Evolutionary conservation across 2,329 filamentous ascomycete species (phyloP), one percentile per base, ranked within the genome.

Genomic region (Cladosporium sp.): DNA sequence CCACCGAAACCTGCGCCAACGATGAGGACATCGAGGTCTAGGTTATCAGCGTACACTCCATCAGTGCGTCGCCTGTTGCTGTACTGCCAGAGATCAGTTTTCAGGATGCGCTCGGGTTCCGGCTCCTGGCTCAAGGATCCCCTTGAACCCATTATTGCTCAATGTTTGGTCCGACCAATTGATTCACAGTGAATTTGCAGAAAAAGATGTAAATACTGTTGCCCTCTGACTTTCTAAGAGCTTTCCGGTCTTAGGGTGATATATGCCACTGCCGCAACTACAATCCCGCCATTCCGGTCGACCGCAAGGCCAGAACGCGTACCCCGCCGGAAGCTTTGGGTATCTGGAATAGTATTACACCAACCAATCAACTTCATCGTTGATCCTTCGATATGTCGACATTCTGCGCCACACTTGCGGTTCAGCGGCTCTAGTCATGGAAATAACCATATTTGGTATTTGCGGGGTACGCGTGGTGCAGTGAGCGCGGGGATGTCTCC

Each of bases 1-100:
- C 72, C 72, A 18, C 70, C 68, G 49, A 74, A 74, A 0, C 72
- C 72, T 32, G 71, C 72, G 34, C 72, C 72, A 11, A 74, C 69
- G 18, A 65, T 57, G 19, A 65, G 31, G 9, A 61, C 63, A 52
- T 66, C 64, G 38, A 63, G 46, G n/a, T 63, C 60, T 10, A 67
- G 58, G 10, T 62, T 55, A 35, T 66, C 63, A 19, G 61, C 59
- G 34, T 65, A 65, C 10, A 57, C 58, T 3, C 59, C 59, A 41
- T 60, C 58, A 3, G 48, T 46, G n/a, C 54, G 54, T 13, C 55
- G 44, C 43, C 58, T 55, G 4, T 56, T 56, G 22, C 58, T 56
- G 51, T 61, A 62, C 43, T 62, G 59, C 33, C 49, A 48, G 8
- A 62, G 56, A 28, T 62, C 60, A 16, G 59, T 62, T 54, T 62